Conservation (phyloP, 2,329 filamentous ascomycete species). For the Colletotrichum navitas region DNA sequence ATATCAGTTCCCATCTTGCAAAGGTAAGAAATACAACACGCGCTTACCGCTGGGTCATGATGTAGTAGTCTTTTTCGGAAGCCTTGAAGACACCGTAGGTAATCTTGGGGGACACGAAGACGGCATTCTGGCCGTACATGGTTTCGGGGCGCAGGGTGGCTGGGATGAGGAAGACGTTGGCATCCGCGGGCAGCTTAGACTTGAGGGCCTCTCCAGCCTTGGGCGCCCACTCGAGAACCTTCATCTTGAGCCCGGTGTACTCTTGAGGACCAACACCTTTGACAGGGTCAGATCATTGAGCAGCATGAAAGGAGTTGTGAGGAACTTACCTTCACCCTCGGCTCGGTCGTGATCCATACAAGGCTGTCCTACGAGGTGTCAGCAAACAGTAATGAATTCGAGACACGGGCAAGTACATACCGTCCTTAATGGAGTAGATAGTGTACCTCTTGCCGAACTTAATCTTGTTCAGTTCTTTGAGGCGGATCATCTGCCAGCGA, state of each 20-base stretch:
- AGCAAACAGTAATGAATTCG: not conserved
- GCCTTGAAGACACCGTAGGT: slow-evolving; percentile 90
- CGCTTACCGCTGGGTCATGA: slow-evolving; percentile 79
- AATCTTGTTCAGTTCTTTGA: slow-evolving; percentile 91
- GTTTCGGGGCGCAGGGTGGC: slow-evolving; percentile 96
- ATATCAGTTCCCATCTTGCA: not conserved
- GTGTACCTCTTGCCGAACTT: slow-evolving; percentile 95
- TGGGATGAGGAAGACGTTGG: slow-evolving; percentile 89
- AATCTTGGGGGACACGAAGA: slow-evolving; percentile 92
- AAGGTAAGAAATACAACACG: too few species aligned
- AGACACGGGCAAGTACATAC: not conserved
- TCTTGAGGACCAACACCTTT: slow-evolving; percentile 45
- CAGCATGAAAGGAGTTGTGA: too few species aligned
- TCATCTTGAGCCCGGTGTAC: slow-evolving; percentile 92
- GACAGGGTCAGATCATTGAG: not conserved
- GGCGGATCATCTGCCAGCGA: slow-evolving; percentile 95
- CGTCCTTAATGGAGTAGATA: slow-evolving; percentile 83
- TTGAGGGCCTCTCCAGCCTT: slow-evolving; percentile 78
- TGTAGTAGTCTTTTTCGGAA: slow-evolving; percentile 82
- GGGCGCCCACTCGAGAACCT: slow-evolving; percentile 89
- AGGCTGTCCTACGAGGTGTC: slow-evolving; percentile 63
- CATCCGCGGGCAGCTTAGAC: slow-evolving; percentile 81
- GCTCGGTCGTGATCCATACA: slow-evolving; percentile 64
- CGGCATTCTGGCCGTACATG: slow-evolving; percentile 98
- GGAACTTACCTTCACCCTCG: slow-evolving; percentile 55